Base-by-base conservation (phyloP, 164 flowering plant genomes). In the Vitis vinifera region DNA sequence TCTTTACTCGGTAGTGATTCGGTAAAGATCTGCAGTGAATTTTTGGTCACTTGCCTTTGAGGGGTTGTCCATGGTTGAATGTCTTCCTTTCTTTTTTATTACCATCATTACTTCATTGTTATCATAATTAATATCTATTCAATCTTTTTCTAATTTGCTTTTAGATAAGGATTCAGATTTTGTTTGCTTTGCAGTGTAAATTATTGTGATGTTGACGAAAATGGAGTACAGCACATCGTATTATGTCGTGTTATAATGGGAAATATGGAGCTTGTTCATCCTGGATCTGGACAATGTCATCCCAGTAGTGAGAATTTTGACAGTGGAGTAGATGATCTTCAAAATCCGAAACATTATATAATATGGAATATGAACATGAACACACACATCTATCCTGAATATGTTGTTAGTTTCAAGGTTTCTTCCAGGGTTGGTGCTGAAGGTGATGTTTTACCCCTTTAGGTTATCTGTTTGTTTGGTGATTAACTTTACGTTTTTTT, bases 161-260 rank as follows among this genome's bases (percentile, higher is more conserved):
- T 8, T 15, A 15, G 50, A 19, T 64, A 59, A 52, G 53, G 51
- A 51, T 64, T 81, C 62, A 70, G n/a, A 2, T 71, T 66, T 65
- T 71, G 13, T 61, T 80, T 76, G 65, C 14, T 76, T 76, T 77
- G 62, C 91, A 93, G 98, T 87, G 91, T 86, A 59, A 80, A 55
- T 37, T 66, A 68, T 76, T 82, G 83, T 83, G 98, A 91, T 96
- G 90, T 83, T 89, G 99, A 91, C 88, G 97, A 96, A 88, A 92
- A 91, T 75, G 98, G 89, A 15, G 75, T 84, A 72, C 87, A 67
- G 19, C 81, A 92, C 81, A 75, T 92, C 87, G 79, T 91, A 58
- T 79, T 93, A 17, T 96, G 99, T 63, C 97, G 97, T 67, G 97
- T 93, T 16, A 88, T 93, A 64, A 67, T 92, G 97, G 99, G 99